Evolutionary conservation across 2,329 filamentous ascomycete genomes (phyloP).

Genomic region (Thelonectria olida): DNA sequence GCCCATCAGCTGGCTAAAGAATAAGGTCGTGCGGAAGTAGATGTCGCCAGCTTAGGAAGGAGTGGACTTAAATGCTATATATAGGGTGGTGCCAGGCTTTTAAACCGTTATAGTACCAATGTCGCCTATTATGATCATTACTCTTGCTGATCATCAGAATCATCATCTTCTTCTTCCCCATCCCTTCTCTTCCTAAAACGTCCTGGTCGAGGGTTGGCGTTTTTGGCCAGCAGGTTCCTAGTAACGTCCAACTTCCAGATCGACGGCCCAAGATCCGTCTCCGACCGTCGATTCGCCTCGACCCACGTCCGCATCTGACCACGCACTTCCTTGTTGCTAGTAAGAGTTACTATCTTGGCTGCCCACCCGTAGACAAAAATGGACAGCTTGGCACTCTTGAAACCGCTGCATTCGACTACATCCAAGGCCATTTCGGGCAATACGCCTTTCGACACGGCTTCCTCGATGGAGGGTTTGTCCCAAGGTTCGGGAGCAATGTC

Average conservation of each 20-base stretch:
- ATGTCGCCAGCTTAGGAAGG: too few relatives aligned
- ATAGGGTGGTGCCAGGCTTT: too few relatives aligned
- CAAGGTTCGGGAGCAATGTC: conserved; percentile 41
- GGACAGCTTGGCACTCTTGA: conserved; percentile 49
- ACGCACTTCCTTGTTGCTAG: conserved; percentile 53
- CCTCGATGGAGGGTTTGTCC: conserved; percentile 37
- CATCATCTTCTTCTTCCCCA: background rate
- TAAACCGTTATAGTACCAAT: too few relatives aligned
- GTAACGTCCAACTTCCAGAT: conserved; percentile 48
- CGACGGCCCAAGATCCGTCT: conserved; percentile 43
- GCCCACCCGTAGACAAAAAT: conserved; percentile 54
- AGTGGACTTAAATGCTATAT: too few relatives aligned
- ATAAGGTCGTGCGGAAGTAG: too few relatives aligned
- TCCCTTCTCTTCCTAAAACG: background rate
- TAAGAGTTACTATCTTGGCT: conserved; percentile 45
- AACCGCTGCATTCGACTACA: conserved; percentile 43
- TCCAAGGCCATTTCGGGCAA: conserved; percentile 48
- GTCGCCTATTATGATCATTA: background rate
- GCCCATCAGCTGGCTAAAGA: too few relatives aligned
- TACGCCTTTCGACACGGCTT: conserved; percentile 34
- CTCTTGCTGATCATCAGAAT: background rate
- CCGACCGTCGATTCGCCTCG: conserved; percentile 40
- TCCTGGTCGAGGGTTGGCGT: conserved; percentile 38
- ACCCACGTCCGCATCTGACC: conserved; percentile 48
- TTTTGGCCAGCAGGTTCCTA: conserved; percentile 48